Evolutionary conservation across 1,284 basidiomycete species (phyloP).

Genomic region (Austroboletus niveus): DNA sequence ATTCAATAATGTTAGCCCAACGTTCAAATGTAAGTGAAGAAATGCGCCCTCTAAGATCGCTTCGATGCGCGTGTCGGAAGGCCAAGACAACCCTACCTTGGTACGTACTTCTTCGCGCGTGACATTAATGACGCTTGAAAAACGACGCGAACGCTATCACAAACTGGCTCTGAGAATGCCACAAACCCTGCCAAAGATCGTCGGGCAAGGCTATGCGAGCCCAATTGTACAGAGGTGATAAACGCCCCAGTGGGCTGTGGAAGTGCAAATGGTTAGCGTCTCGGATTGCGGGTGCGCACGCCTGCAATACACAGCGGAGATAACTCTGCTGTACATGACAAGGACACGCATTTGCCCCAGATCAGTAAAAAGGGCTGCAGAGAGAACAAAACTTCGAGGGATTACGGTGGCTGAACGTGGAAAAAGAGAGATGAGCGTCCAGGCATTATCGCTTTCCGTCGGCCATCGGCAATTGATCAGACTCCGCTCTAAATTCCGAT

Average conservation of each 20-base stretch:
- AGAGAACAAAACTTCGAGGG: too few species aligned
- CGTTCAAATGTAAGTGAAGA: too few species aligned
- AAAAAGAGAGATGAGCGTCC: too few species aligned
- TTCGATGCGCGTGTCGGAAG: background rate
- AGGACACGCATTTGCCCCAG: conserved; percentile 22
- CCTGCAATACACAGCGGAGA: conserved; percentile 28
- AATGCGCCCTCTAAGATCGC: background rate
- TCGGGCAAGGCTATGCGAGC: background rate
- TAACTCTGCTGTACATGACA: conserved; percentile 26
- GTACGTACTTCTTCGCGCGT: too few species aligned
- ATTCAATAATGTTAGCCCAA: too few species aligned
- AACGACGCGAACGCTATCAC: background rate
- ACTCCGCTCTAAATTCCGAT: too few species aligned
- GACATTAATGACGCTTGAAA: background rate
- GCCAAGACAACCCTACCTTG: background rate
- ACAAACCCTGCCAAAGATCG: background rate
- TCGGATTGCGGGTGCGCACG: conserved; percentile 24
- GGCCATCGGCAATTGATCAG: too few species aligned
- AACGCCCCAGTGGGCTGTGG: conserved; percentile 2
- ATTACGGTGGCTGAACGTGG: too few species aligned
- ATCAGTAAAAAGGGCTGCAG: background rate
- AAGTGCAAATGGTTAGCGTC: background rate
- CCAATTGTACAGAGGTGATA: background rate
- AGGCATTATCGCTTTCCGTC: too few species aligned
- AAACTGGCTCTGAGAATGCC: background rate